Base-by-base conservation (phyloP, 1,284 basidiomycete species). In the Ganoderma leucocontextum region DNA sequence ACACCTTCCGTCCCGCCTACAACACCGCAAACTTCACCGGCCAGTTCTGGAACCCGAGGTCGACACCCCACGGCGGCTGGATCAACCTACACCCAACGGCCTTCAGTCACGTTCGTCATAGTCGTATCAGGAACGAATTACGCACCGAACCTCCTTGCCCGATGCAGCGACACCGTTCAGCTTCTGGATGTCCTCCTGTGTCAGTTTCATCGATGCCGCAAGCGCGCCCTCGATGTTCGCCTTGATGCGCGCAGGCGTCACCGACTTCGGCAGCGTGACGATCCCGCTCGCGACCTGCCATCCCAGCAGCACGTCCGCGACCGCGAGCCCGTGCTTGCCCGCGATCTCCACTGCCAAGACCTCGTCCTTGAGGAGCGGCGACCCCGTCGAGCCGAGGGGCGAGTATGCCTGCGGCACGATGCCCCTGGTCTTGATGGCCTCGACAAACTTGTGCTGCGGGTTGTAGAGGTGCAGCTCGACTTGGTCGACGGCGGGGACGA, bases 341-440 rank as follows among this genome's bases (percentile, higher is more conserved):
- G 92, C 93, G 66, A 95, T 86, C 70, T 84, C 83, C n/a, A 81
- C 71, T 17, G 94, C 87, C n/a, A n/a, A n/a, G 19, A 86, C 85
- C 63, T 90, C 86, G 76, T 97, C 94, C 19, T 80, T 79, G 65
- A 94, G 80, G n/a, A 96, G 81, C 2, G 93, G 92, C 4, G 87
- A 86, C 72, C 86, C 84, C 9, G 89, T 88, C 22, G 92, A 94
- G 6, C 95, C 95, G 38, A 96, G 86, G 4, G 95, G 95, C 10
- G 92, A 95, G 80, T 95, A 96, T 0, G 94, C 94, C 78, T 95
- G 87, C 0, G 93, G 82, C 38, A 90, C 80, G 74, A 97, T 96
- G 42, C 84, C 85, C 78, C 94, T 89, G 42, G 84, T 81, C 75
- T 87, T 85, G 77, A 93, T 86, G 81, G 89, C 95, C 19, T 83